Evolutionary conservation across 331 rosid species (phyloP), one percentile per base, ranked within the genome.

Genomic region (Cydonia oblonga): DNA sequence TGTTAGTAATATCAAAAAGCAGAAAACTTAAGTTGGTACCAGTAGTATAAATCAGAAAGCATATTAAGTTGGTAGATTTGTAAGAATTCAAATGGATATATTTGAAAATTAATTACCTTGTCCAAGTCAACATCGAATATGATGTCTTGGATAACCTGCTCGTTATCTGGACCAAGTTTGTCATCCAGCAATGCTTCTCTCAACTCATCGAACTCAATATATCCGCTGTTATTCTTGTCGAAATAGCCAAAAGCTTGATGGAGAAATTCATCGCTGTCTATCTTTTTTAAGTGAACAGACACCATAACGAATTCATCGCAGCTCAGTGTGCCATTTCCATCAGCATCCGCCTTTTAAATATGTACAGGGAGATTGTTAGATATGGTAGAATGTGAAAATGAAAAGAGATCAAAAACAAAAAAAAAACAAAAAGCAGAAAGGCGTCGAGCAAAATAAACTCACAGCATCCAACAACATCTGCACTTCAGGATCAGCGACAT

Each of bases 111-210:
- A 49, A 18, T 68, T 81, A 93, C 98, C 96, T 89, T 93, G 63
- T 93, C 97, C 71, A 90, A 84, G 87, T 93, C 97, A 14, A 87
- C 97, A 25, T 93, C 98, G 18, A 82, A 87, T 66, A 93, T 79
- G 66, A 93, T 88, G 80, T 90, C 98, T 71, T 64, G 85, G 82
- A 91, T 74, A 44, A 85, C 88, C 72, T 93, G 82, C 74, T 93
- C 98, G 5, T 76, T 68, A 51, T 40, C 68, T 4, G 68, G 70
- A 58, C 58, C 89, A 3, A 73, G 69, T 59, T 51, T 68, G 59
- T 85, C 91, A 23, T 85, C 84, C 29, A 91, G 74, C 73, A 90
- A 74, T 26, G 84, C 86, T 44, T 84, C 87, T 76, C 81, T 90
- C 84, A 93, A 85, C 77, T 93, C 98, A 6, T 91, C 96, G 62